phyloP scores from a whole-genome alignment of 208 protist genomes.

The Leishmania mexicana region DNA sequence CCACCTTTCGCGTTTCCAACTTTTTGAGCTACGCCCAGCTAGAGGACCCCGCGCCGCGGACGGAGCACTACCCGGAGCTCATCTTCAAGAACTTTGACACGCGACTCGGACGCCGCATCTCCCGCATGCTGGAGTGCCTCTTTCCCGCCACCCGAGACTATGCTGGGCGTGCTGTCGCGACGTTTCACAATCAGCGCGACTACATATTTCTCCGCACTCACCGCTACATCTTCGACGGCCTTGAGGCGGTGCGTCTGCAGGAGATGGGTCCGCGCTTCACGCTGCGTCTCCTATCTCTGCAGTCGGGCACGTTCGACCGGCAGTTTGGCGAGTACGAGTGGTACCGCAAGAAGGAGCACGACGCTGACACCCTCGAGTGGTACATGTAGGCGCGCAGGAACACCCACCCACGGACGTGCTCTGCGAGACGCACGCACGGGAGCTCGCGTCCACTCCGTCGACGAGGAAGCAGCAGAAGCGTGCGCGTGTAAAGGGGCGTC shows the following conservation, averaged over 20 bases:
- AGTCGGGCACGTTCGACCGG: slow-evolving; percentile 92
- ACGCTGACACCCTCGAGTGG: slow-evolving; percentile 90
- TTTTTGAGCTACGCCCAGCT: slow-evolving; percentile 84
- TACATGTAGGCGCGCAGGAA: slow-evolving; percentile 56
- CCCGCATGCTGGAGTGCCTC: slow-evolving; percentile 85
- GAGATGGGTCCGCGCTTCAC: slow-evolving; percentile 95
- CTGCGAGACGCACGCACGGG: background rate
- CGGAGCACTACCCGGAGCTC: slow-evolving; percentile 94
- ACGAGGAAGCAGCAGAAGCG: background rate
- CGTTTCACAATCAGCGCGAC: slow-evolving; percentile 95
- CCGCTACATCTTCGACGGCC: slow-evolving; percentile 93
- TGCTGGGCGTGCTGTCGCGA: slow-evolving; percentile 88
- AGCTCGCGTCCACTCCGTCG: background rate
- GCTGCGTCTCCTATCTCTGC: slow-evolving; percentile 86
- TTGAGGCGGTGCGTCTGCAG: slow-evolving; percentile 88
- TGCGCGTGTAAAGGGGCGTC: background rate
- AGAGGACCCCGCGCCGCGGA: slow-evolving; percentile 76
- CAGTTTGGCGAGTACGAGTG: slow-evolving; percentile 95
- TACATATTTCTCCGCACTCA: slow-evolving; percentile 95
- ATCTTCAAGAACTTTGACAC: slow-evolving; percentile 96
- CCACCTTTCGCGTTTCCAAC: slow-evolving; percentile 89
- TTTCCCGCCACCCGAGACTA: slow-evolving; percentile 92
- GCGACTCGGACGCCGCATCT: slow-evolving; percentile 85
- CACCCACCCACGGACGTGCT: background rate
- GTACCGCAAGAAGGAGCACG: slow-evolving; percentile 93